Conservation (phyloP, 495 filamentous ascomycete species). For the Amphirosellinia nigrospora region DNA sequence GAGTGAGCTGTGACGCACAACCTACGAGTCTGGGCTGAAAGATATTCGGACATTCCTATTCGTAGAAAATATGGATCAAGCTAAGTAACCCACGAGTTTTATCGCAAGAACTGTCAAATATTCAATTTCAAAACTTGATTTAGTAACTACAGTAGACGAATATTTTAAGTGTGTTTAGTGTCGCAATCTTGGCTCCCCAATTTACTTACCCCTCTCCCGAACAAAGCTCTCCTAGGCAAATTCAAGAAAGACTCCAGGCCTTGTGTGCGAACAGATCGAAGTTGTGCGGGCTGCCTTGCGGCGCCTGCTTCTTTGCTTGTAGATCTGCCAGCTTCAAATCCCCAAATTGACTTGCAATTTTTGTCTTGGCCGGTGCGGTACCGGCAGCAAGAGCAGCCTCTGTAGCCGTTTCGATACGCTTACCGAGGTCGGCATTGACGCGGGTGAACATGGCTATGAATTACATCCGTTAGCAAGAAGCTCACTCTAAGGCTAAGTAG, state of each 20-base stretch:
- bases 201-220: not conserved
- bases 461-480: not conserved
- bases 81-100: not conserved
- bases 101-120: no score
- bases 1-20: not conserved
- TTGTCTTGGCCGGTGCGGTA: not conserved
- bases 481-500: not conserved
- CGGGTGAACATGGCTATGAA: slow-evolving; percentile 31
- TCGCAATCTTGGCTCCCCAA: no score
- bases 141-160: not conserved
- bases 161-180: not conserved
- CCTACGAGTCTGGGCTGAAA: not conserved
- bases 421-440: slow-evolving; percentile 53
- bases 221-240: not conserved
- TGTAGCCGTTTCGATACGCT: slow-evolving; percentile 51
- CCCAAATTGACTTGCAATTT: not conserved
- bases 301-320: slow-evolving; percentile 4
- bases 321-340: slow-evolving; percentile 23
- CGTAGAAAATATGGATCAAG: no score
- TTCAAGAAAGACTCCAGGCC: slow-evolving; percentile 14
- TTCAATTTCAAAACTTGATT: not conserved
- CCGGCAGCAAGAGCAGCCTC: slow-evolving; percentile 42
- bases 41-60: not conserved
- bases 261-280: slow-evolving; percentile 28
- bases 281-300: slow-evolving; percentile 16